A percentile compares a stretch with the other conserved stretches of the same genome.
These are phyloP conservation scores for Pseudogymnoascus sp. DNA, from an alignment of 2,329 filamentous ascomycete genomes.

Conservation along the genomic window DNA sequence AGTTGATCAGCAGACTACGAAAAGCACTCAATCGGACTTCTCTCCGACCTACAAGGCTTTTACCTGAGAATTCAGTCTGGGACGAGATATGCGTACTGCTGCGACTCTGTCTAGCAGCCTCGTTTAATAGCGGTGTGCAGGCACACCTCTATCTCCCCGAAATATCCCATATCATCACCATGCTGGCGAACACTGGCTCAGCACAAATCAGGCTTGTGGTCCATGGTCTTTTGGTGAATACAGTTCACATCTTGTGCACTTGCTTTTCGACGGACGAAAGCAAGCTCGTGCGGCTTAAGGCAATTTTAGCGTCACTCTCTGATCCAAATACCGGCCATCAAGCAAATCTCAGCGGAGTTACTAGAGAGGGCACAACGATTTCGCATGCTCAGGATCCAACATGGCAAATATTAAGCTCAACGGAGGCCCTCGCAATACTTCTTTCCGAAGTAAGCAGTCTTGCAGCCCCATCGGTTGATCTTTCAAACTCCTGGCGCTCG, in stretches of 20 bases:
- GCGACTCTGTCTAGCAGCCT: conserved; percentile 58
- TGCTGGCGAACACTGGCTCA: conserved; percentile 60
- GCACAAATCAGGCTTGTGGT: conserved; percentile 51
- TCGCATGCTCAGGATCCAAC: conserved; percentile 32
- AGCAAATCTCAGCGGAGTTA: conserved; percentile 35
- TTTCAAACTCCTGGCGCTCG: conserved; percentile 62
- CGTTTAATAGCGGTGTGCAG: conserved; percentile 61
- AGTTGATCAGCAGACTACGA: conserved; percentile 56
- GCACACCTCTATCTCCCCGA: conserved; percentile 62
- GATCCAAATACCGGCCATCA: conserved; percentile 55
- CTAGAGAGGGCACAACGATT: conserved; percentile 46
- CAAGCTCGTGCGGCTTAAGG: conserved; percentile 37
- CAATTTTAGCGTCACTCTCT: conserved; percentile 50
- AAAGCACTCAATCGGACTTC: conserved; percentile 63
- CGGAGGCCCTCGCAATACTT: conserved; percentile 54
- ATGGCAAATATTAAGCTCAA: conserved; percentile 38
- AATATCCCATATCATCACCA: conserved; percentile 63
- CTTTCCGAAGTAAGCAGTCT: conserved; percentile 58
- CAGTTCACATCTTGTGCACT: conserved; percentile 60
- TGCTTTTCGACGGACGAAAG: conserved; percentile 56
- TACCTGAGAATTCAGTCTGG: conserved; percentile 63
- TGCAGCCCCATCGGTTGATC: conserved; percentile 56
- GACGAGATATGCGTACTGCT: conserved; percentile 61
- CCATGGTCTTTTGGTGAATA: conserved; percentile 58
- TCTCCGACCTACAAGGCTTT: conserved; percentile 55